A percentile compares a stretch with the other conserved stretches of the same genome.
Conservation (phyloP, 2,329 filamentous ascomycete species). For the Penicillium polonicum region DNA sequence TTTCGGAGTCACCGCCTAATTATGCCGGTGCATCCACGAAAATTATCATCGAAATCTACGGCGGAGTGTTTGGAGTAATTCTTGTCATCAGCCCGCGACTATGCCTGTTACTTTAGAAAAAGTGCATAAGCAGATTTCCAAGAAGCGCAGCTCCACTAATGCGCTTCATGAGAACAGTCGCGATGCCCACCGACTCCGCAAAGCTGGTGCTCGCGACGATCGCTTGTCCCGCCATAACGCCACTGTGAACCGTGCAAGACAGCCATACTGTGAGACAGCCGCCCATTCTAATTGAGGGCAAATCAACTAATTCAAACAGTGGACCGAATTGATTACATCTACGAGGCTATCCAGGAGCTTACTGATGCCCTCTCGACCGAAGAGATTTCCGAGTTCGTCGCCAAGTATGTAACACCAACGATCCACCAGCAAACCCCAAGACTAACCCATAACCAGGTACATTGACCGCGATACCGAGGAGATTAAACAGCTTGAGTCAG, state of each 20-base stretch:
- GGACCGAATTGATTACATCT: slow-evolving; percentile 68
- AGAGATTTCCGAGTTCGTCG: slow-evolving; percentile 53
- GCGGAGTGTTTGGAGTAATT: slow-evolving; percentile 3
- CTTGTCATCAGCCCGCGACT: slow-evolving; percentile 10
- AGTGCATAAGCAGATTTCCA: slow-evolving; percentile 82
- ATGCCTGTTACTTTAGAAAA: slow-evolving; percentile 76
- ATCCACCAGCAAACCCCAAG: background rate
- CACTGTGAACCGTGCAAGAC: slow-evolving; percentile 71
- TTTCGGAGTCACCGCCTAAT: slow-evolving; percentile 31
- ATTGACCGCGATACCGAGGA: slow-evolving; percentile 38
- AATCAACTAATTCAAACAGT: slow-evolving; percentile 47
- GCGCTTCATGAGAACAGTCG: slow-evolving; percentile 84
- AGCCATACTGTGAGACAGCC: slow-evolving; percentile 62
- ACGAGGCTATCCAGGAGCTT: slow-evolving; percentile 55
- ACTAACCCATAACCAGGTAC: slow-evolving; percentile 28
- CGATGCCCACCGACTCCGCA: slow-evolving; percentile 77
- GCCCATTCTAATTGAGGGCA: background rate
- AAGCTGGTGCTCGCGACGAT: slow-evolving; percentile 77
- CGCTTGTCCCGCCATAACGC: slow-evolving; percentile 71
- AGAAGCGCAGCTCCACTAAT: slow-evolving; percentile 75
- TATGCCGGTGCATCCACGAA: slow-evolving; percentile 33
- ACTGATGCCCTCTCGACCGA: slow-evolving; percentile 36
- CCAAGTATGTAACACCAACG: slow-evolving; percentile 50
- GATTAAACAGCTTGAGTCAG: slow-evolving; percentile 52
- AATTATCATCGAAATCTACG: slow-evolving; percentile 18